A percentile compares a stretch with the other conserved stretches of the same genome.
phyloP scores from a whole-genome alignment of 768 basidiomycete genomes.

The Leccinum longicurvipes region DNA sequence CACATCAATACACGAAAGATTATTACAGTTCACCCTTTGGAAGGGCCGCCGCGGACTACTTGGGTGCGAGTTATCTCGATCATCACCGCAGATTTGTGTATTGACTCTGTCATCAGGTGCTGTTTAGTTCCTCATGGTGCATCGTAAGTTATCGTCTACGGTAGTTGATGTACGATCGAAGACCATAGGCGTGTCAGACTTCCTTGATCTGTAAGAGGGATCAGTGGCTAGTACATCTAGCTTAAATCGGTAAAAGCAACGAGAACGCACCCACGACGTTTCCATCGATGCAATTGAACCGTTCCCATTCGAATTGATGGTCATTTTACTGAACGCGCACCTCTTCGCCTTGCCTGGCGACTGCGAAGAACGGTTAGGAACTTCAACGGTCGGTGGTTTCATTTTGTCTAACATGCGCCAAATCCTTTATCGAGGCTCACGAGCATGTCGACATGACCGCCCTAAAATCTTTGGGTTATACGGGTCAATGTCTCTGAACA shows the following conservation, averaged over 20 bases:
- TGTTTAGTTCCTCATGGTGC: conserved; percentile 52
- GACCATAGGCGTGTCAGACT: background rate
- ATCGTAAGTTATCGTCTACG: too few relatives aligned
- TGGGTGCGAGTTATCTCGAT: conserved; percentile 49
- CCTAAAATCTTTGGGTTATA: conserved; percentile 3
- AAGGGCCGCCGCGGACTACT: conserved; percentile 81
- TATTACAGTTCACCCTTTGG: background rate
- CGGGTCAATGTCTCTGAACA: background rate
- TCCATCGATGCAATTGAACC: conserved; percentile 1
- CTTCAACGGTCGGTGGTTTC: conserved; percentile 11
- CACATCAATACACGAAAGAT: background rate
- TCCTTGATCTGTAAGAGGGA: conserved; percentile 9
- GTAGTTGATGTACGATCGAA: background rate
- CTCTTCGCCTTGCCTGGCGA: background rate
- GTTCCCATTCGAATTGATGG: conserved; percentile 2
- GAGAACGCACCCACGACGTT: conserved; percentile 9
- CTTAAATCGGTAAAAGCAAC: conserved; percentile 18
- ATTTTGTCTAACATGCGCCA: background rate
- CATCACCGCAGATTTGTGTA: background rate
- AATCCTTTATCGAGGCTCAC: background rate
- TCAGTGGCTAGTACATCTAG: conserved; percentile 1
- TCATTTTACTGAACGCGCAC: background rate
- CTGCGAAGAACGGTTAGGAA: background rate
- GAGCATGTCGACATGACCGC: background rate
- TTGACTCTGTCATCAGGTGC: conserved; percentile 39